A percentile compares a stretch with the other conserved stretches of the same genome.
Evolutionary conservation across 352 stramenopile species (phyloP).

Genomic region (Elongisporangium prolatum): DNA sequence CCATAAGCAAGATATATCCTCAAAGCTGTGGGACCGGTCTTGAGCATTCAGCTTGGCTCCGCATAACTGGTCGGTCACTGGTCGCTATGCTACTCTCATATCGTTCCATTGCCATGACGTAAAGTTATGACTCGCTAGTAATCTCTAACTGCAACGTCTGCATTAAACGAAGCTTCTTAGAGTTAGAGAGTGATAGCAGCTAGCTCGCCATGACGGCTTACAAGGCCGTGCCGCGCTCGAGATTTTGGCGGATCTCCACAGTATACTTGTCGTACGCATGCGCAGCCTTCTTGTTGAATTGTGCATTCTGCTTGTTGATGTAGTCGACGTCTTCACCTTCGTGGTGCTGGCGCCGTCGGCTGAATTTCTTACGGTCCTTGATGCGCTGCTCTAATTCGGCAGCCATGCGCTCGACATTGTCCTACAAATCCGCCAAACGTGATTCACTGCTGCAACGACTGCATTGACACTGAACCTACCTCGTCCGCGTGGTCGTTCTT

Average conservation of each 20-base stretch:
- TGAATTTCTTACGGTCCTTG: slow-evolving; percentile 74
- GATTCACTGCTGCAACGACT: not conserved
- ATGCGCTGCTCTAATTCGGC: slow-evolving; percentile 68
- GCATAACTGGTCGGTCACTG: too few relatives aligned
- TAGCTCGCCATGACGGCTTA: slow-evolving; percentile 33
- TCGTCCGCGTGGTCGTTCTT: slow-evolving; percentile 45
- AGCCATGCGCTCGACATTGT: slow-evolving; percentile 67
- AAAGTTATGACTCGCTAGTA: too few relatives aligned
- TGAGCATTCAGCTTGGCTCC: too few relatives aligned
- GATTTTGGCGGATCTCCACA: slow-evolving; percentile 96
- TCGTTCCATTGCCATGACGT: too few relatives aligned
- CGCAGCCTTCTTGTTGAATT: slow-evolving; percentile 97
- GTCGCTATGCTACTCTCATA: too few relatives aligned
- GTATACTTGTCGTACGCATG: slow-evolving; percentile 98
- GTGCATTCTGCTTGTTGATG: slow-evolving; percentile 98
- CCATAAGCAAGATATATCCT: too few relatives aligned
- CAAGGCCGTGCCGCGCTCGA: slow-evolving; percentile 96
- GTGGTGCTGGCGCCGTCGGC: slow-evolving; percentile 62
- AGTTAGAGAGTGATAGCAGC: too few relatives aligned
- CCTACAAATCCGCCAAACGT: slow-evolving; percentile 18
- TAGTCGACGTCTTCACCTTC: slow-evolving; percentile 93
- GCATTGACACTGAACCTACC: slow-evolving; percentile 22
- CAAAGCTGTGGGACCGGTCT: slow-evolving; percentile 4
- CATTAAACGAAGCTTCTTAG: too few relatives aligned
- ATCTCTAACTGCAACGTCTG: too few relatives aligned